These are phyloP conservation scores for Pseudotulostoma volvatum DNA, from an alignment of 495 filamentous ascomycete genomes.

Conservation along the genomic window DNA sequence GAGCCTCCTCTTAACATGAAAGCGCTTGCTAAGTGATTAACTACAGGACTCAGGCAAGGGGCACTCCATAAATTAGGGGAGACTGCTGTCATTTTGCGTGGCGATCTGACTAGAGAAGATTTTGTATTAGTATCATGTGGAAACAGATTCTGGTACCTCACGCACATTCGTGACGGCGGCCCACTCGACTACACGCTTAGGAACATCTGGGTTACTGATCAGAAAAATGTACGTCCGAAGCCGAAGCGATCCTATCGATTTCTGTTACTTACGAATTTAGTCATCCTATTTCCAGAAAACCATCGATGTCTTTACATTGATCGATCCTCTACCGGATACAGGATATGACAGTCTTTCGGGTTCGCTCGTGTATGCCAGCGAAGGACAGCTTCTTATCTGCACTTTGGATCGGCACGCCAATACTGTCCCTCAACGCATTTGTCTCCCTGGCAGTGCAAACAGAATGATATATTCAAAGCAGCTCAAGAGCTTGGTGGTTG, in stretches of 20 bases:
- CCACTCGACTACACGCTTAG: conserved; percentile 14
- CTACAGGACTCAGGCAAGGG: conserved; percentile 17
- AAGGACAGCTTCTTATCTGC: conserved; percentile 25
- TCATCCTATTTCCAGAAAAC: conserved; percentile 24
- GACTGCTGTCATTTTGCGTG: conserved; percentile 23
- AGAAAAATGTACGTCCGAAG: conserved; percentile 19
- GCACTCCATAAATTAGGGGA: conserved; percentile 17
- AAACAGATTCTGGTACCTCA: conserved; percentile 25
- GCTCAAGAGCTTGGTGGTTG: conserved; percentile 26
- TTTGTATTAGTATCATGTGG: conserved; percentile 24
- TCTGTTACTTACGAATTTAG: conserved; percentile 7
- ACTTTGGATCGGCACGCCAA: conserved; percentile 17
- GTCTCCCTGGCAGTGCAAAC: conserved; percentile 25
- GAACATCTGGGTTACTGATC: conserved; percentile 29
- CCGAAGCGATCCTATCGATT: not conserved
- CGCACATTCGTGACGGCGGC: conserved; percentile 10
- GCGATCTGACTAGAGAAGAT: conserved; percentile 5
- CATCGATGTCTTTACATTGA: conserved; percentile 19
- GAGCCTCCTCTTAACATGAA: not conserved
- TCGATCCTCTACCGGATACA: conserved; percentile 5
- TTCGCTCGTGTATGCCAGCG: conserved; percentile 28
- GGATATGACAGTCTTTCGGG: conserved; percentile 8
- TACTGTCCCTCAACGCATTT: conserved; percentile 27
- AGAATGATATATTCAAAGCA: conserved; percentile 26
- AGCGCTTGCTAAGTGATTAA: not conserved